These are phyloP conservation scores for Penicillium brevicompactum DNA, from an alignment of 2,329 filamentous ascomycete genomes.

Conservation along the genomic window DNA sequence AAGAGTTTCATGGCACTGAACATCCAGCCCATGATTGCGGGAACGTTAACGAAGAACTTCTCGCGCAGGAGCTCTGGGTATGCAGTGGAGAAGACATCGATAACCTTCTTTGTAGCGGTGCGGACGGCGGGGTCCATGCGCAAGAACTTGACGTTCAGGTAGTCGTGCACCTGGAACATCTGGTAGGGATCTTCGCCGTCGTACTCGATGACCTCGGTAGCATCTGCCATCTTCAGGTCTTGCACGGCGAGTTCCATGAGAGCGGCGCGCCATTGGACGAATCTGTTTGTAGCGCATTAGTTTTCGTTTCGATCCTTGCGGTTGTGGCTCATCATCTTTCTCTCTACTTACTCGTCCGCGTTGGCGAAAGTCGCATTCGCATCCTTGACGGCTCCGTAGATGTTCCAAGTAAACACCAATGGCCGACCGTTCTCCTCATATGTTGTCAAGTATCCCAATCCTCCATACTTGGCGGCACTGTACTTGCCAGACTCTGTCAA, in stretches of 20 bases:
- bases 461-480: slow-evolving; percentile 70
- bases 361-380: slow-evolving; percentile 80
- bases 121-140: slow-evolving; percentile 77
- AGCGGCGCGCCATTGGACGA: slow-evolving; percentile 85
- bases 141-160: slow-evolving; percentile 83
- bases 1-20: slow-evolving; percentile 76
- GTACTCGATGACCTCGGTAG: slow-evolving; percentile 68
- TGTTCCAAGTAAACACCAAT: slow-evolving; percentile 82
- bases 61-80: slow-evolving; percentile 88
- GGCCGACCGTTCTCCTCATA: slow-evolving; percentile 59
- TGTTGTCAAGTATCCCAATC: slow-evolving; percentile 78
- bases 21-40: slow-evolving; percentile 86
- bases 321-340: not conserved
- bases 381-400: slow-evolving; percentile 86
- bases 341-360: slow-evolving; percentile 67
- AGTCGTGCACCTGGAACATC: slow-evolving; percentile 92
- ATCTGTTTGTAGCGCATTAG: slow-evolving; percentile 54
- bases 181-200: slow-evolving; percentile 76
- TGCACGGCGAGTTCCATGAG: slow-evolving; percentile 85
- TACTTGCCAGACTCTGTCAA: slow-evolving; percentile 65
- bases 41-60: slow-evolving; percentile 97
- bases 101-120: slow-evolving; percentile 75
- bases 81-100: slow-evolving; percentile 75
- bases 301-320: not conserved
- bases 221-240: slow-evolving; percentile 69